Conservation (phyloP, 768 basidiomycete genomes). For the Trametes cinnabarina region DNA sequence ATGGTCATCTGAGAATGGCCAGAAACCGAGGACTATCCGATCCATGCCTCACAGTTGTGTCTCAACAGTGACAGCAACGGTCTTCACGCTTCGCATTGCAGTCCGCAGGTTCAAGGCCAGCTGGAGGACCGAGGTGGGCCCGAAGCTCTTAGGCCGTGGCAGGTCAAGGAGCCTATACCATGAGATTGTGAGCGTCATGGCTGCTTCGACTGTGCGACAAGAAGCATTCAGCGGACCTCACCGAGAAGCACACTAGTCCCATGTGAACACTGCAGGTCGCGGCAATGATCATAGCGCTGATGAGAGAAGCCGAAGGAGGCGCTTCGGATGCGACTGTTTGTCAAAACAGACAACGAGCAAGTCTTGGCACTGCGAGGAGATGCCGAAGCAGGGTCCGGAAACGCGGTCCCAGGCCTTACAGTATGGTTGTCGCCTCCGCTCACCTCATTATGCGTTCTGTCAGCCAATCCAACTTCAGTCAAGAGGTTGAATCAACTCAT, state of each 20-base stretch:
- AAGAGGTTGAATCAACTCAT: too few species aligned
- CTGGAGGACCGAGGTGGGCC: conserved; percentile 5
- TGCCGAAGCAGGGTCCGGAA: neutral
- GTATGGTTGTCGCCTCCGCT: too few species aligned
- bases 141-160: neutral
- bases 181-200: neutral
- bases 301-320: neutral
- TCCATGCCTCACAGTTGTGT: neutral
- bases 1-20: neutral
- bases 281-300: conserved; percentile 4
- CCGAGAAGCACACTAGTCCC: neutral
- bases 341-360: neutral
- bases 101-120: neutral
- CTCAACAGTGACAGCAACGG: neutral
- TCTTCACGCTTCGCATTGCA: neutral
- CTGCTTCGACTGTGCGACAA: neutral
- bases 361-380: conserved; percentile 15
- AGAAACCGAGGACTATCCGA: neutral
- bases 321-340: neutral
- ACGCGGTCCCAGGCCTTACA: neutral
- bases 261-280: conserved; percentile 8
- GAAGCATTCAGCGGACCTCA: neutral
- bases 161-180: neutral
- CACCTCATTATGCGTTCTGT: too few species aligned
- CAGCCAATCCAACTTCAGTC: too few species aligned